Evolutionary conservation across 768 basidiomycete genomes (phyloP).

Genomic region (Mycena vitilis): DNA sequence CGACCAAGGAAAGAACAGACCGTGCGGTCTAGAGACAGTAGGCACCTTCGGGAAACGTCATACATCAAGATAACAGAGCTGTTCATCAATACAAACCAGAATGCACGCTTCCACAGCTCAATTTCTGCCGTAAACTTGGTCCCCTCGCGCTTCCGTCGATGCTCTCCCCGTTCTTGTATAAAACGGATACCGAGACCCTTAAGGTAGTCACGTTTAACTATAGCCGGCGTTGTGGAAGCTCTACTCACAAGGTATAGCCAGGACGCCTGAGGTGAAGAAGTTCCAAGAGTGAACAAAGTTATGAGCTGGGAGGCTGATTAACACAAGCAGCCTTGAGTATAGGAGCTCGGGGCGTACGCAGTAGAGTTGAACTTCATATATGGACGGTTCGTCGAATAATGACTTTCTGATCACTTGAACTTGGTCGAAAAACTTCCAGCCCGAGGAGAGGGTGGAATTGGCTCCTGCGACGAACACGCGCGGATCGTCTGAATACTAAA

Average conservation of each 20-base stretch:
- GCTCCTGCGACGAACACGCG: slow-evolving; percentile 50
- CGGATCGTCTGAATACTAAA: slow-evolving; percentile 65
- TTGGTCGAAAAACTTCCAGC: slow-evolving; percentile 73
- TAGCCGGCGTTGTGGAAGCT: not conserved
- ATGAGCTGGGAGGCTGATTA: slow-evolving; percentile 41
- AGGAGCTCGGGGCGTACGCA: slow-evolving; percentile 57
- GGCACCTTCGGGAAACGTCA: slow-evolving; percentile 39
- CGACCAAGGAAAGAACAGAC: slow-evolving; percentile 68
- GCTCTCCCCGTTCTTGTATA: slow-evolving; percentile 72
- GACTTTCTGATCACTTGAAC: slow-evolving; percentile 71
- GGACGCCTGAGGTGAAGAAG: slow-evolving; percentile 61
- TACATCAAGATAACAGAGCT: not conserved
- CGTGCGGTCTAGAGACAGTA: slow-evolving; percentile 48
- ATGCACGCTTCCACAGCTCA: slow-evolving; percentile 71
- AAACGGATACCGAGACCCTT: slow-evolving; percentile 68
- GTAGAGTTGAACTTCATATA: slow-evolving; percentile 81
- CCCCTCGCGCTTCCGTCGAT: slow-evolving; percentile 58
- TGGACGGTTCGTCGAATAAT: slow-evolving; percentile 64
- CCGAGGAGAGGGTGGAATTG: slow-evolving; percentile 57
- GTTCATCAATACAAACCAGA: slow-evolving; percentile 53
- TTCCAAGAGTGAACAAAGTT: slow-evolving; percentile 50
- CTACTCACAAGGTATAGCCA: slow-evolving; percentile 61
- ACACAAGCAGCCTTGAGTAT: slow-evolving; percentile 1
- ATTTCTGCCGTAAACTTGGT: slow-evolving; percentile 54
- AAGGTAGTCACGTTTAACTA: not conserved